Evolutionary conservation across 352 stramenopile species (phyloP).

Genomic region (Phytophthora podocarpi): DNA sequence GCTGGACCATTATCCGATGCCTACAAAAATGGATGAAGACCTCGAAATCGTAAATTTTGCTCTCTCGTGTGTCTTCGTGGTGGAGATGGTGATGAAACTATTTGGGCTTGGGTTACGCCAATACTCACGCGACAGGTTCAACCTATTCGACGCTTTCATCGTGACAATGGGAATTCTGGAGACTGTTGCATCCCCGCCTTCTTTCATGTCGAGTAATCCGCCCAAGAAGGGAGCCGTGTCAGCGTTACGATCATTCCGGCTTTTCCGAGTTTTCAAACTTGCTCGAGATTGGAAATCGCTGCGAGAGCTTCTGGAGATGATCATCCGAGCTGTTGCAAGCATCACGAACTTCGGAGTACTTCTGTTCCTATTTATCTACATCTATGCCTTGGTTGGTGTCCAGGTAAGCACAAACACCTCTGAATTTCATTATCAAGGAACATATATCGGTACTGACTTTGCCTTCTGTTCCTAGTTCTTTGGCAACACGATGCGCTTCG

Average conservation of each 20-base stretch:
- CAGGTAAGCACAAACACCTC: constrained; percentile 46
- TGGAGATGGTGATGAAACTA: constrained; percentile 86
- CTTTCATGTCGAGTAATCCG: constrained; percentile 63
- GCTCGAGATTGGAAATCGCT: constrained; percentile 92
- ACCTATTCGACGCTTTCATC: constrained; percentile 89
- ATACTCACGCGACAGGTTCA: constrained; percentile 83
- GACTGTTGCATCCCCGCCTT: constrained; percentile 65
- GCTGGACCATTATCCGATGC: constrained; percentile 87
- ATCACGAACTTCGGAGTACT: constrained; percentile 95
- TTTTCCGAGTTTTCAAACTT: constrained; percentile 96
- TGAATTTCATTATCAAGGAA: too few species aligned
- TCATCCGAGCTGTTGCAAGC: constrained; percentile 91
- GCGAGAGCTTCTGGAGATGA: constrained; percentile 91
- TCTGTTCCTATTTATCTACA: constrained; percentile 96
- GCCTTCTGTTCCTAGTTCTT: constrained; percentile 78
- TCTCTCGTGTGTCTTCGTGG: constrained; percentile 73
- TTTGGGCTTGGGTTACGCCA: constrained; percentile 74
- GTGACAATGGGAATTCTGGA: constrained; percentile 81
- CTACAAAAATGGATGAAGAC: constrained; percentile 44
- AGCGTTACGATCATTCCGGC: constrained; percentile 87
- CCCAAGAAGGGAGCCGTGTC: constrained; percentile 74
- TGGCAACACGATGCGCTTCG: constrained; percentile 94
- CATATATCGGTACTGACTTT: too few species aligned
- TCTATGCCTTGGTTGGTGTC: constrained; percentile 91
- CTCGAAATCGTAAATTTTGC: constrained; percentile 84